Base-by-base conservation (phyloP, 108 stramenopile genomes). In the Pseudonitzschia pungens region DNA sequence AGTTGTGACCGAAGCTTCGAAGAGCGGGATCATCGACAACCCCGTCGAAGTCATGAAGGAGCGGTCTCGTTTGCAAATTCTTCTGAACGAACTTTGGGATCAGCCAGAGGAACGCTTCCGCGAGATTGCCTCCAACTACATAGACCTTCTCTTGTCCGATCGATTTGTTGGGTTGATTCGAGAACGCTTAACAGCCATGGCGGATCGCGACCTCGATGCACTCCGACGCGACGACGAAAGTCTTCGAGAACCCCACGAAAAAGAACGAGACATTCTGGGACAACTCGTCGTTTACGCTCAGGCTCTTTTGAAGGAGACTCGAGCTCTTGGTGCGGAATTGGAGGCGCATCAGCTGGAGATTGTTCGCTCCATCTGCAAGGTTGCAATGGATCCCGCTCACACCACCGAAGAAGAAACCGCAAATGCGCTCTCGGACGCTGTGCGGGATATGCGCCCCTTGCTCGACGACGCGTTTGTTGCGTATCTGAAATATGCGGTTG, bases 401-500 rank as follows among this genome's bases (percentile, higher is more conserved):
- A 70, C 71, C 28, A 90, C 87, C 22, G 89, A 91, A 75, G 89
- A 95, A 77, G 92, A 92, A 62, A 88, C 92, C 29, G 84, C 94
- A 21, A 76, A 77, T 21, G 94, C 94, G 42, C 71, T 95, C 40
- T 86, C 86, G 0, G 94, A 95, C 54, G 89, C 89, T 32, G 94
- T 95, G 4, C 70, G 90, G 24, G 92, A 92, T 65, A 92, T 95
- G 90, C 83, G 90, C 51, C 90, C 94, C 8, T 73, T 95, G 31
- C 73, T 95, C 26, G 94, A 95, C 76, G 92, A 95, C 66, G 64
- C 78, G 3, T 93, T 95, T 74, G 86, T 95, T 40, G 94, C 90
- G 42, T 95, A 95, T 71, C 66, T 95, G 40, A 95, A 95, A 68
- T 95, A 87, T 70, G 94, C 94, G 26, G 90, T 95, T 69, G 91